phyloP scores from a whole-genome alignment of 2,329 filamentous ascomycete species.

The Aureobasidium melanogenum region DNA sequence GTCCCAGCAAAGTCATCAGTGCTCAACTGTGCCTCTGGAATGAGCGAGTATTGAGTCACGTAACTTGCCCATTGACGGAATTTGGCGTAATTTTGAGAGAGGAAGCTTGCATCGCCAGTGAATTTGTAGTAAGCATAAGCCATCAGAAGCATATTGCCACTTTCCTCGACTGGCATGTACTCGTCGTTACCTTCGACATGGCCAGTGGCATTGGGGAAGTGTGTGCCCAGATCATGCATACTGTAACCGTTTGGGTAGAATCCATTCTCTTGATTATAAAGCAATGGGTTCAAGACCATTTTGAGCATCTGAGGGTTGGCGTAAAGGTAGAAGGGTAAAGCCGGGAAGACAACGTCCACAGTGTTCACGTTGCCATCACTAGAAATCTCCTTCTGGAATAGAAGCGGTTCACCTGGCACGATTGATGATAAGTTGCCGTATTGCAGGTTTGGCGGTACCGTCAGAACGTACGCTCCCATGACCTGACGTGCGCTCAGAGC shows the following conservation, averaged over 20 bases:
- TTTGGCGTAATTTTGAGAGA: conserved; percentile 15
- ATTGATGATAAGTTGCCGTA: conserved; percentile 44
- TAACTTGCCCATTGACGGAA: conserved; percentile 18
- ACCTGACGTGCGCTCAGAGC: conserved; percentile 70
- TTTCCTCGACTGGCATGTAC: conserved; percentile 68
- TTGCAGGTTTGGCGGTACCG: conserved; percentile 44
- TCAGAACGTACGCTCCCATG: conserved; percentile 50
- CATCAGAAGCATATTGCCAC: conserved; percentile 63
- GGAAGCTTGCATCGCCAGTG: conserved; percentile 3
- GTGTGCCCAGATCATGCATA: conserved; percentile 65
- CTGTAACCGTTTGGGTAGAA: conserved; percentile 77
- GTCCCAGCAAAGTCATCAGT: conserved; percentile 19
- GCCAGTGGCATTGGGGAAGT: conserved; percentile 66
- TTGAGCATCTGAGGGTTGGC: conserved; percentile 74
- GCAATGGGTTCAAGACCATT: conserved; percentile 68
- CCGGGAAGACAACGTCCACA: conserved; percentile 78
- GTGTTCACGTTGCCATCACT: conserved; percentile 81
- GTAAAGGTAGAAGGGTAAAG: conserved; percentile 80
- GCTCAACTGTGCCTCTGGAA: conserved; percentile 16
- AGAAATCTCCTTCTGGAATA: conserved; percentile 77
- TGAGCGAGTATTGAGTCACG: conserved; percentile 15
- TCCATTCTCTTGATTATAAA: conserved; percentile 72
- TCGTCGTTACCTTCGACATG: conserved; percentile 63
- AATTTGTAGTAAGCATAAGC: conserved; percentile 14
- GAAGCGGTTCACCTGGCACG: conserved; percentile 59